Percentiles rank a stretch among this genome's conserved stretches.
These are phyloP conservation scores for Eucalyptus tenuipes DNA, from an alignment of 345 rosid species.

Conservation along the genomic window DNA sequence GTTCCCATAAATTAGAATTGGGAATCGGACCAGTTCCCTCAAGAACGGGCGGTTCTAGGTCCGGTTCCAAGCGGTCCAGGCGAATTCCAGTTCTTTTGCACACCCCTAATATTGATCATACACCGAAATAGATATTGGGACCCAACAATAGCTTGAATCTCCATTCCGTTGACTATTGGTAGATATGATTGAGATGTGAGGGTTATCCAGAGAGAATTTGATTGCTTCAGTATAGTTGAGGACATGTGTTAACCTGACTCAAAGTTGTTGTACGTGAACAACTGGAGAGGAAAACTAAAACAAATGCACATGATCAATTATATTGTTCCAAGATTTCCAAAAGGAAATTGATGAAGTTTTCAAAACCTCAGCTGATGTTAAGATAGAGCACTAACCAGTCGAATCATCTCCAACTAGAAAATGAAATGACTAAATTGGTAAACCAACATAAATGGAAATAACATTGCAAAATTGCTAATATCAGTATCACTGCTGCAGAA, in stretches of 20 bases:
- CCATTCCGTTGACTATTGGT: not conserved
- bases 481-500: not conserved
- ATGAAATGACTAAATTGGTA: not conserved
- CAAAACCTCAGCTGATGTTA: not conserved
- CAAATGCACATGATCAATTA: not conserved
- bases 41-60: no score
- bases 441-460: not conserved
- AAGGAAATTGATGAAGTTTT: not conserved
- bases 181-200: not conserved
- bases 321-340: not conserved
- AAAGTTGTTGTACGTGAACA: not conserved
- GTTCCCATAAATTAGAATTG: no score
- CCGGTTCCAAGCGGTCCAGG: rapidly evolving
- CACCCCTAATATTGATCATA: no score
- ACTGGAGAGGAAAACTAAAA: not conserved
- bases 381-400: not conserved
- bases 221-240: not conserved
- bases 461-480: not conserved
- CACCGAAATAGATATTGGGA: not conserved
- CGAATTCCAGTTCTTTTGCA: rapidly evolving
- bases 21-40: rapidly evolving
- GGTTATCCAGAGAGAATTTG: not conserved
- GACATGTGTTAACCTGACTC: not conserved
- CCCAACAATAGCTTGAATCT: not conserved
- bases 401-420: not conserved